phyloP scores from a whole-genome alignment of 257 asterid species.

The Rubia yunnanensis region DNA sequence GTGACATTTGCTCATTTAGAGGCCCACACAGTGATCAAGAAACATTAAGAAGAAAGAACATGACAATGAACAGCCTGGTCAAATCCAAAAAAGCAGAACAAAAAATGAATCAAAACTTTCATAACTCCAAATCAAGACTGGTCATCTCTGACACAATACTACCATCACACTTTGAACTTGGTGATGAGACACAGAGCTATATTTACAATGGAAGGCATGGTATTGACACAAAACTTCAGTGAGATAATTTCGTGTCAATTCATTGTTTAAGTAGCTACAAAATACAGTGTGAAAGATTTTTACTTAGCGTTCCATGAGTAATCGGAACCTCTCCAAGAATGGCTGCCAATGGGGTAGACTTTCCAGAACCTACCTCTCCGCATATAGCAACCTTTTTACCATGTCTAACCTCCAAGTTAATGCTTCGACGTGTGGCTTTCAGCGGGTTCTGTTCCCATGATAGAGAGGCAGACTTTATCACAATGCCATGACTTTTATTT shows the following conservation, averaged over 20 bases:
- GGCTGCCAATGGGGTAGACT: slow-evolving; percentile 79
- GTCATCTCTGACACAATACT: too few species aligned
- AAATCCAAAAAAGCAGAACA: too few species aligned
- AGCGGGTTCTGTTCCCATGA: slow-evolving; percentile 63
- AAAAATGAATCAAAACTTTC: too few species aligned
- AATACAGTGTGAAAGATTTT: not conserved
- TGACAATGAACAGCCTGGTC: too few species aligned
- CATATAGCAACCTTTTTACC: slow-evolving; percentile 88
- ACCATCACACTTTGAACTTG: too few species aligned
- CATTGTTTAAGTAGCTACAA: not conserved
- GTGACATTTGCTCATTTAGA: too few species aligned
- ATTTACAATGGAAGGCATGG: too few species aligned
- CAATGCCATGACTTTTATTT: slow-evolving; percentile 23
- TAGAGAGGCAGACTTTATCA: slow-evolving; percentile 44
- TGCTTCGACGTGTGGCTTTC: slow-evolving; percentile 43
- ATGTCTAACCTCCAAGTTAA: slow-evolving; percentile 37
- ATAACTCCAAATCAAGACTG: too few species aligned
- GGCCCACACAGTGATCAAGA: too few species aligned
- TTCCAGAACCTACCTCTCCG: slow-evolving; percentile 98
- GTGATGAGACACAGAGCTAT: too few species aligned
- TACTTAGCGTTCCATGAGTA: slow-evolving; percentile 68
- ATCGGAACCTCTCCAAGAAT: slow-evolving; percentile 85
- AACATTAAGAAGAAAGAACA: too few species aligned
- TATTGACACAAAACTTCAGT: too few species aligned
- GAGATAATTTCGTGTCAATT: not conserved